Base-by-base conservation (phyloP, 1,284 basidiomycete genomes). In the Sutorius eximius region DNA sequence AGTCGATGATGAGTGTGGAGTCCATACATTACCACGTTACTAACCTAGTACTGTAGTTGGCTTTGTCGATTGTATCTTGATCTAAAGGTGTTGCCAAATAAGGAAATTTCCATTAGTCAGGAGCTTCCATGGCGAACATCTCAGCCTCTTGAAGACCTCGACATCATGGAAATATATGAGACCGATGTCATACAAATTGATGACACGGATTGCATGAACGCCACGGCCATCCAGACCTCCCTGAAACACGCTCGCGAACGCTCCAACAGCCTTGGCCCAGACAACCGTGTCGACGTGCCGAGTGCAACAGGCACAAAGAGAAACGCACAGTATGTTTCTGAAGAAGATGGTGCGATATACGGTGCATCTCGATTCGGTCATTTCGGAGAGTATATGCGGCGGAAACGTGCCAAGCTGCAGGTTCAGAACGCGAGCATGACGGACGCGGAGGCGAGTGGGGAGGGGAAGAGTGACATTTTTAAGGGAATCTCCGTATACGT, bases 341-440 rank as follows among this genome's bases (percentile, higher is more conserved):
- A 62, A 37, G 57, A 59, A n/a, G 52, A 70, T 36, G 37, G 34
- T 5, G 72, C 77, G 22, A 76, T 80, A n/a, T 97, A 96, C 69
- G 89, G 87, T 0, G 82, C 89, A 1, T 83, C 89, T 36, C 79
- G 77, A 20, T 98, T 96, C 66, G 93, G 92, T 16, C 85, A 86
- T 13, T 90, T 88, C 61, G 89, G 87, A 7, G 86, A 93, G 61
- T 98, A 97, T 68, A 91, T 96, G 89, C 73, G 80, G 12, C 80
- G 94, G 62, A 98, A 98, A 73, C 84, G 95, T 2, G 86, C 88
- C 45, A 98, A 98, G 69, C 70, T 96, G 43, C 91, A 95, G 66
- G 85, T 93, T 12, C 92, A 95, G 73, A 94, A 95, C 60, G 70
- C 77, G 4, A 79, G 82, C 56, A 76, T 93, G 18, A 9, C 29